Evolutionary conservation across 176 grass and related monocot species (phyloP).

Genomic region (Musa schizocarpa): DNA sequence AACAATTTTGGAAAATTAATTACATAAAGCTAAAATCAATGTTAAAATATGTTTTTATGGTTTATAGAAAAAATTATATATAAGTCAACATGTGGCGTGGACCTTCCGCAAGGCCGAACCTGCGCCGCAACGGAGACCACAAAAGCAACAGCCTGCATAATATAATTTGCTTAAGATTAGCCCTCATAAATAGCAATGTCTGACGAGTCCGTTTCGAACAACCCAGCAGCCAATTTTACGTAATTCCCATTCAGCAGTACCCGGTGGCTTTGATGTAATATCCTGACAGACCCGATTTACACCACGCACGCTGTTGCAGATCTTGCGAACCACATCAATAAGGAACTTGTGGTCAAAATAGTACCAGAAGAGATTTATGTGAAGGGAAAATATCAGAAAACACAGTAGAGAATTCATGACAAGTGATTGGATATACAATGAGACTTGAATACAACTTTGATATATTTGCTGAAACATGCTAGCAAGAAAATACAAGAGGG

Average conservation of each 20-base stretch:
- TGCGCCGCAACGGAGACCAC: neutral
- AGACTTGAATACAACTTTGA: too few relatives aligned
- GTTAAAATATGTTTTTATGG: too few relatives aligned
- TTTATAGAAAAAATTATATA: too few relatives aligned
- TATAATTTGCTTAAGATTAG: too few relatives aligned
- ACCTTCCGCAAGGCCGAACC: neutral
- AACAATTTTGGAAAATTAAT: too few relatives aligned
- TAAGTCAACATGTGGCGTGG: neutral
- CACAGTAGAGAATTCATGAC: neutral
- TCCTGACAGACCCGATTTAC: conserved; percentile 39
- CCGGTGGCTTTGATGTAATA: conserved; percentile 80
- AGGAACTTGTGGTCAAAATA: conserved; percentile 73
- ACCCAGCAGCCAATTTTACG: neutral
- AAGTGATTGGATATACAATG: neutral
- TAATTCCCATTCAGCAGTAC: conserved; percentile 81
- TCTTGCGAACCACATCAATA: conserved; percentile 60
- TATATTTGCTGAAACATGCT: too few relatives aligned
- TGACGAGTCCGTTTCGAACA: neutral
- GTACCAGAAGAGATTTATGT: conserved; percentile 38
- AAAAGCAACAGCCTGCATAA: neutral
- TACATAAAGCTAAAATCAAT: too few relatives aligned
- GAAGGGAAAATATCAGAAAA: neutral
- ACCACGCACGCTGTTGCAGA: conserved; percentile 69
- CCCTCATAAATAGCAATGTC: neutral
- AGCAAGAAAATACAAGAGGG: too few relatives aligned